These are phyloP conservation scores for Phoma herbarum DNA, from an alignment of 2,329 filamentous ascomycete genomes.

Conservation along the genomic window DNA sequence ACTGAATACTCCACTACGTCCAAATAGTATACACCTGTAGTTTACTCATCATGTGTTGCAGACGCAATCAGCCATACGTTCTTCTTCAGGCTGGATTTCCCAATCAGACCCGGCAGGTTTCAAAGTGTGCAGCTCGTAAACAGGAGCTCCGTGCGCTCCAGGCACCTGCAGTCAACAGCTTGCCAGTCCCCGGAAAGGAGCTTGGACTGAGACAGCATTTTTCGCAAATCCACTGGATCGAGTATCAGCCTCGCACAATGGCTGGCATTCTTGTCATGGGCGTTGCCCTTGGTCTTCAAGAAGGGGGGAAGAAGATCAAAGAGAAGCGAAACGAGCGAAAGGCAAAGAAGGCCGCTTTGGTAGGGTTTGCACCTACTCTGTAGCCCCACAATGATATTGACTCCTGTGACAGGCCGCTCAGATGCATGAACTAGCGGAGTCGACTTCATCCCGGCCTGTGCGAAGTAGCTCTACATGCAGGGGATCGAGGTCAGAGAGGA, in stretches of 20 bases:
- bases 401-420: constrained; percentile 18
- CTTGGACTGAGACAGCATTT: not conserved
- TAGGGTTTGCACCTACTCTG: constrained; percentile 1
- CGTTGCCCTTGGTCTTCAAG: constrained; percentile 32
- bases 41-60: constrained; percentile 16
- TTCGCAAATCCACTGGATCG: not conserved
- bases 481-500: constrained; percentile 15
- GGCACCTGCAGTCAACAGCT: constrained; percentile 2
- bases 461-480: constrained; percentile 1
- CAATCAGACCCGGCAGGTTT: not conserved
- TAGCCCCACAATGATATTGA: not conserved
- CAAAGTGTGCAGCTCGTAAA: constrained; percentile 8
- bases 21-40: not conserved
- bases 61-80: constrained; percentile 3
- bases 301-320: constrained; percentile 33
- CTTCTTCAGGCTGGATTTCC: not conserved
- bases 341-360: constrained; percentile 35
- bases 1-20: not conserved
- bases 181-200: not conserved
- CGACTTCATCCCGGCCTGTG: constrained; percentile 12
- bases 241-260: constrained; percentile 27
- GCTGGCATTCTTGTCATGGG: constrained; percentile 32
- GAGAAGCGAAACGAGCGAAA: constrained; percentile 36
- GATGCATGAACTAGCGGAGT: constrained; percentile 15
- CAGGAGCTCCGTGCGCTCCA: constrained; percentile 11